phyloP scores from a whole-genome alignment of 345 rosid genomes.

The Abelmoschus esculentus region DNA sequence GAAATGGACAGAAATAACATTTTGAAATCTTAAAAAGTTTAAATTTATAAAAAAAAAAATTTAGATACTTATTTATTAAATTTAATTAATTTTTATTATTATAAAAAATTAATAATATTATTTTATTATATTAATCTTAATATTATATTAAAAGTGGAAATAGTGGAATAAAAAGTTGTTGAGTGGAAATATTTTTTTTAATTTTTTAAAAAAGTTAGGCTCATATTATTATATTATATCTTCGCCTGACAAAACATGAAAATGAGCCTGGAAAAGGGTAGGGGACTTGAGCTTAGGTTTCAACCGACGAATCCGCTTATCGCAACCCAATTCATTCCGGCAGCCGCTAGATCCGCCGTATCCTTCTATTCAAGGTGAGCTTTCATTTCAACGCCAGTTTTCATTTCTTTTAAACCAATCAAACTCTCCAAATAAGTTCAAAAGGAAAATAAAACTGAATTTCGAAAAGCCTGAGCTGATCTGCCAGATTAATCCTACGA shows the following conservation, averaged over 20 bases:
- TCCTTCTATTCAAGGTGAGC: background rate
- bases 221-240: background rate
- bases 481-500: constrained; percentile 2
- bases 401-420: background rate
- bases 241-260: background rate
- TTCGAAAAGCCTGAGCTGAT: constrained; percentile 4
- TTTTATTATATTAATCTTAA: too few relatives aligned
- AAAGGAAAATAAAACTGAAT: background rate
- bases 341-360: background rate
- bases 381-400: background rate
- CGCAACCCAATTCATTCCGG: constrained; percentile 9
- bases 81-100: too few relatives aligned
- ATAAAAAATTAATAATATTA: too few relatives aligned
- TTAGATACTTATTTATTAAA: background rate
- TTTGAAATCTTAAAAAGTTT: too few relatives aligned
- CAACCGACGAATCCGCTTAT: background rate
- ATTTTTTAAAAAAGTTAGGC: background rate
- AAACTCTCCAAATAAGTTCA: background rate
- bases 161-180: too few relatives aligned
- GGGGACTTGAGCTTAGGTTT: background rate
- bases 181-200: too few relatives aligned
- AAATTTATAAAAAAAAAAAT: too few relatives aligned
- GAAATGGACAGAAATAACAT: too few relatives aligned
- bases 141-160: too few relatives aligned
- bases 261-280: background rate